Base-by-base conservation (phyloP, 2,329 filamentous ascomycete genomes). In the Sporothrix curviconia region DNA sequence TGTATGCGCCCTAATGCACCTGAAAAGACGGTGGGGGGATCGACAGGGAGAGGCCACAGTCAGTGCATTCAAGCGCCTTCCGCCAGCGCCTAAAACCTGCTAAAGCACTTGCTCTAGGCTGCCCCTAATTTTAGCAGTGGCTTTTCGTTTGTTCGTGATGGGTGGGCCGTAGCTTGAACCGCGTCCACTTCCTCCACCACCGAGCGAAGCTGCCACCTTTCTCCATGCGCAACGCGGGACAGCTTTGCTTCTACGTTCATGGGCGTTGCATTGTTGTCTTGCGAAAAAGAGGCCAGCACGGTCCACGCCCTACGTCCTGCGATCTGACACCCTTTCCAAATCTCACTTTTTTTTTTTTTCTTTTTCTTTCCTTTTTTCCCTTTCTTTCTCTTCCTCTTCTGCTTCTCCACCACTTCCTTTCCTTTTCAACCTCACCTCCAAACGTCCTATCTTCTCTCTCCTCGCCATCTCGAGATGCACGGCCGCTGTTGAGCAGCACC, bases 181-280 rank as follows among this genome's bases (percentile, higher is more conserved):
- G 5, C 37, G n/a, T 28, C 30, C 14, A 17, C 19, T 37, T 17
- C 47, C 43, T 28, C 25, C 25, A 15, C 7, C 19, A 25, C n/a
- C 28, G 24, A 24, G n/a, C 12, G 52, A 60, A 60, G 59, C 59
- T 58, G 59, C 59, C 59, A 60, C 59, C 56, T 60, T 55, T 37
- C 56, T 53, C 24, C 54, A 58, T 17, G 11, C 7, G 4, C 22
- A n/a, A 52, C 49, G 36, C 36, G 22, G 22, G 22, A 25, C 15
- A 25, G 12, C 32, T 25, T 25, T 39, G 3, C n/a, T 17, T 39
- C 14, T 39, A 8, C 19, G 14, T 28, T 17, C 15, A 7, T 24
- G 34, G 24, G 4, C 49, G 40, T 40, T 54, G 51, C 37, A 15
- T 12, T 15, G n/a, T 53, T 42, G 37, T 32, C 37, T 54, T 14